Conservation (phyloP, 257 asterid species). For the Penstemon barbatus region DNA sequence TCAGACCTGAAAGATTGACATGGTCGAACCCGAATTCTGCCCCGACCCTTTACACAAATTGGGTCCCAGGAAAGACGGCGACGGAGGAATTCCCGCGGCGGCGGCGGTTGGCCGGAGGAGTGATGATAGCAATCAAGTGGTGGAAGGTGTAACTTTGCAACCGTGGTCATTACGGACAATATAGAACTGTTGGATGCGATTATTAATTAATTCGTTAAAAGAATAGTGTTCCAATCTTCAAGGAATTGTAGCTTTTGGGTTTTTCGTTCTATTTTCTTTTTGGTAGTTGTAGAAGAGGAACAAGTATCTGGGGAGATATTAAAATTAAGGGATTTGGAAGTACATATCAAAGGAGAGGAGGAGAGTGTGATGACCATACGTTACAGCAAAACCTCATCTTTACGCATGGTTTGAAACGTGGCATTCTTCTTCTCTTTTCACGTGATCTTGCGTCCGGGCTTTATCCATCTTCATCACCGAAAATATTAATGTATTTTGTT, state of each 20-base stretch:
- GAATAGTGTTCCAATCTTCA: slow-evolving; percentile 16
- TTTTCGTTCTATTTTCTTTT: not conserved
- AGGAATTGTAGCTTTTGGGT: slow-evolving; percentile 1
- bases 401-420: slow-evolving; percentile 52
- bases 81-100: slow-evolving; percentile 26
- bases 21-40: slow-evolving; percentile 39
- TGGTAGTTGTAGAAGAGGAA: not conserved
- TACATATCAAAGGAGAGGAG: not conserved
- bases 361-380: slow-evolving; percentile 89
- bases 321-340: too few species aligned
- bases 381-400: slow-evolving; percentile 60
- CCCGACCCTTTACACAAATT: slow-evolving; percentile 36
- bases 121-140: slow-evolving; percentile 48
- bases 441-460: slow-evolving; percentile 12
- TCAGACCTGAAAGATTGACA: slow-evolving; percentile 75
- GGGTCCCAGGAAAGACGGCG: slow-evolving; percentile 45
- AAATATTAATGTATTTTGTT: too few species aligned
- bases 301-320: not conserved
- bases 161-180: slow-evolving; percentile 47
- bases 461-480: not conserved
- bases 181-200: not conserved
- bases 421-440: slow-evolving; percentile 25
- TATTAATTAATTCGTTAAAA: not conserved
- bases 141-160: slow-evolving; percentile 63
- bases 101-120: slow-evolving; percentile 43